Percentiles rank a stretch among this genome's conserved stretches.
phyloP scores from a whole-genome alignment of 257 asterid genomes.

The Solanum peruvianum region DNA sequence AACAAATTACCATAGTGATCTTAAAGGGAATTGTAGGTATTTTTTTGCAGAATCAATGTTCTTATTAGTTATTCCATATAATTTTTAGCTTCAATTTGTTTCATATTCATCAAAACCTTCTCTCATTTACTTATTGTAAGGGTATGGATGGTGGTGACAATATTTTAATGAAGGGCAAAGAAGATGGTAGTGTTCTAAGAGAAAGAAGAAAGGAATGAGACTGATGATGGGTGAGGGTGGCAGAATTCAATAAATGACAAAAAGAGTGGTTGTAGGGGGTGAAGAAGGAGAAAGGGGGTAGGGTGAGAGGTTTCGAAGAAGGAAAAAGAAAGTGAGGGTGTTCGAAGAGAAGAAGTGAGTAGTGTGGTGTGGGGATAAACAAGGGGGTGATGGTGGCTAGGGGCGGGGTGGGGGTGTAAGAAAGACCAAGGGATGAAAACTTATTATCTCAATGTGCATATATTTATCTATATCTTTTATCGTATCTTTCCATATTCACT shows the following conservation, averaged over 20 bases:
- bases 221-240: neutral
- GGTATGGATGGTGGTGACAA: neutral
- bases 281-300: neutral
- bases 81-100: neutral
- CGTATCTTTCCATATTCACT: neutral
- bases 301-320: neutral
- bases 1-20: neutral
- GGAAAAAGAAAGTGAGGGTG: no score
- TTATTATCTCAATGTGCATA: neutral
- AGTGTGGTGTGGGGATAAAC: neutral
- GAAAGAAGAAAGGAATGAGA: neutral
- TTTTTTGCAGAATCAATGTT: neutral
- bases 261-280: neutral
- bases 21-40: neutral
- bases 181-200: neutral
- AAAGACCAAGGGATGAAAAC: neutral
- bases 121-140: no score
- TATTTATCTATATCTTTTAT: no score
- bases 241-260: neutral
- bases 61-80: neutral
- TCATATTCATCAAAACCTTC: no score
- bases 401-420: neutral
- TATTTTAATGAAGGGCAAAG: neutral
- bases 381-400: neutral
- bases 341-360: neutral